Evolutionary conservation across 306 rosid species (phyloP), one percentile per base, ranked within the genome.

Genomic region (Carpinus fangiana): DNA sequence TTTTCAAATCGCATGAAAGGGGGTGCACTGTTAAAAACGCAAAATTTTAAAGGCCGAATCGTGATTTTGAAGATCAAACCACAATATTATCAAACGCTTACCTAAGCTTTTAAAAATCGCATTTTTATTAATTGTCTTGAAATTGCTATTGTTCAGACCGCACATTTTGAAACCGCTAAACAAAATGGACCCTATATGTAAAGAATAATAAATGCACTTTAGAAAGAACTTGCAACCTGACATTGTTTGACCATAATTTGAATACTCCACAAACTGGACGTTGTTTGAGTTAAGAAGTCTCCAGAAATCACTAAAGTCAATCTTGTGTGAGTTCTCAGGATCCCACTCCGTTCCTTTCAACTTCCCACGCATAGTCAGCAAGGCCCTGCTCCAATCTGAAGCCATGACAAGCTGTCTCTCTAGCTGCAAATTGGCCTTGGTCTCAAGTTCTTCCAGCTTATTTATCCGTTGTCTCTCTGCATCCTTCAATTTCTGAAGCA

Each of bases 391-490:
- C 97, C 94, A 91, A 17, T 77, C 53, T 45, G 99, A 93, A 82
- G 99, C 99, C 99, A 95, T 82, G 41, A 91, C 96, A 78, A 95
- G 97, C 86, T 95, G 98, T 85, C 99, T 95, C 86, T 95, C 99
- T 74, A 93, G 88, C 84, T 95, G 99, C 82, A 87, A 38, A 34
- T 89, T 90, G 55, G 96, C 96, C 79, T 93, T 95, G 75, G 72
- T 88, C 77, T 95, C 93, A 77, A 95, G 71, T 54, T 91, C 96
- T 79, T 95, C 97, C 76, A 93, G 69, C 59, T 95, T 90, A 84
- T 84, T 87, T 65, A 93, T 79, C 77, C 98, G 84, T 59, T 89
- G 84, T 82, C 88, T 86, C 80, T 95, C 98, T 0, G 78, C 88
- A 64, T 90, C 96, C 92, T 92, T 95, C 80, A 91, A 79, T 84